Conservation (phyloP, 2,329 filamentous ascomycete genomes). For the Apiospora sp. region DNA sequence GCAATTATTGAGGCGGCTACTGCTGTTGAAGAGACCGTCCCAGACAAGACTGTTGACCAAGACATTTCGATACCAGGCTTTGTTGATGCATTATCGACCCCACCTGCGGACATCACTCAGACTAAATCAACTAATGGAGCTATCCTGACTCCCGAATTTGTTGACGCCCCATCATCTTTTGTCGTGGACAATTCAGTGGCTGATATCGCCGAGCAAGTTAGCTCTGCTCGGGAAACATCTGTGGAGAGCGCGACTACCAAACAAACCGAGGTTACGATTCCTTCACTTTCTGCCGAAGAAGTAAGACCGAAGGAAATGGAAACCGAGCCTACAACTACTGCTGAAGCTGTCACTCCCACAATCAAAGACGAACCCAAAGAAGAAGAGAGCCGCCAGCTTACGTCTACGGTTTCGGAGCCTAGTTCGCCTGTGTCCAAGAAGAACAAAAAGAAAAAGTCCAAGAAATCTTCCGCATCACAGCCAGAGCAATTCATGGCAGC, state of each 20-base stretch:
- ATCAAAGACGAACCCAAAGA: neutral
- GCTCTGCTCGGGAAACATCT: neutral
- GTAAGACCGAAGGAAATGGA: neutral
- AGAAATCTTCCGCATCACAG: slow-evolving; percentile 36
- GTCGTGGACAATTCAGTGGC: neutral
- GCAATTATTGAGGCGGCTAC: slow-evolving; percentile 25
- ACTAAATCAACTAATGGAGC: neutral
- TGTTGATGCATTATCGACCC: slow-evolving; percentile 1
- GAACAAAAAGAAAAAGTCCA: slow-evolving; percentile 39
- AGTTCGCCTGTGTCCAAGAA: slow-evolving; percentile 33
- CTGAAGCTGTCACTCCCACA: neutral
- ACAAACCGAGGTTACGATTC: neutral
- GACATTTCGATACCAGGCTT: neutral
- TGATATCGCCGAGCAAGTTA: neutral
- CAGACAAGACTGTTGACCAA: neutral
- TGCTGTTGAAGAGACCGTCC: slow-evolving; percentile 4
- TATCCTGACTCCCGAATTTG: neutral
- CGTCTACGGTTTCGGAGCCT: neutral
- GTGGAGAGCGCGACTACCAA: neutral
- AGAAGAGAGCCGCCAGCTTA: neutral
- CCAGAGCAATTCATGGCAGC: neutral
- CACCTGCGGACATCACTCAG: neutral
- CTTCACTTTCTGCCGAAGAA: neutral
- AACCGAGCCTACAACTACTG: neutral
- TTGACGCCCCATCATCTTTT: slow-evolving; percentile 3